A percentile compares a stretch with the other conserved stretches of the same genome.
phyloP scores from a whole-genome alignment of 352 stramenopile genomes.

The Globisporangium recalcitrans region DNA sequence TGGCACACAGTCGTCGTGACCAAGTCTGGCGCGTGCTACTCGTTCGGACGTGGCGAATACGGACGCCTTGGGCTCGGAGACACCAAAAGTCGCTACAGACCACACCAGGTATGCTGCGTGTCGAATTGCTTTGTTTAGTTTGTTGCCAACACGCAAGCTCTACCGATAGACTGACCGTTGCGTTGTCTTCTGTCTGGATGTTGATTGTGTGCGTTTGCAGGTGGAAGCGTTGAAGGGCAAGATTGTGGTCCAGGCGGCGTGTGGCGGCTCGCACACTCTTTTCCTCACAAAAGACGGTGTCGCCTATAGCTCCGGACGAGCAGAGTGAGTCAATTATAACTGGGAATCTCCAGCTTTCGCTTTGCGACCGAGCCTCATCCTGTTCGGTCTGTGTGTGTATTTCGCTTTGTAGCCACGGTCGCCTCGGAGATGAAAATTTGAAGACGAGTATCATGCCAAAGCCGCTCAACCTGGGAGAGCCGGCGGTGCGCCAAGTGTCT shows the following conservation, averaged over 20 bases:
- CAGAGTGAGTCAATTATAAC: conserved; percentile 58
- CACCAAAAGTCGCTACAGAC: conserved; percentile 57
- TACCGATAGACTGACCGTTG: neutral
- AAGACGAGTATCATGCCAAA: conserved; percentile 51
- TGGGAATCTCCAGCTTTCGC: neutral
- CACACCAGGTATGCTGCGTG: conserved; percentile 38
- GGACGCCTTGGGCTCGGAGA: conserved; percentile 84
- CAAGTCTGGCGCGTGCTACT: conserved; percentile 68
- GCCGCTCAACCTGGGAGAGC: conserved; percentile 42
- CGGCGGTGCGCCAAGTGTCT: conserved; percentile 65
- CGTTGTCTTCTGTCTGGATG: neutral
- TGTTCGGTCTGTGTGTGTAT: neutral
- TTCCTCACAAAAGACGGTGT: conserved; percentile 84
- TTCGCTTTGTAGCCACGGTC: conserved; percentile 48
- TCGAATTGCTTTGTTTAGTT: no score
- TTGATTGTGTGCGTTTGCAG: conserved; percentile 20
- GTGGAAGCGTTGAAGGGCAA: conserved; percentile 60
- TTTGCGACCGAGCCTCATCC: neutral
- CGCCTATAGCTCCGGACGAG: conserved; percentile 74
- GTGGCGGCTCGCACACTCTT: conserved; percentile 80
- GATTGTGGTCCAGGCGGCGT: conserved; percentile 64
- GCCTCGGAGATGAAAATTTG: conserved; percentile 50
- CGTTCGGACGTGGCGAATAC: conserved; percentile 76
- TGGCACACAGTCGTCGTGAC: conserved; percentile 82
- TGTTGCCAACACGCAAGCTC: neutral